Evolutionary conservation across 768 basidiomycete species (phyloP).

Genomic region (Termitomyces sp.): DNA sequence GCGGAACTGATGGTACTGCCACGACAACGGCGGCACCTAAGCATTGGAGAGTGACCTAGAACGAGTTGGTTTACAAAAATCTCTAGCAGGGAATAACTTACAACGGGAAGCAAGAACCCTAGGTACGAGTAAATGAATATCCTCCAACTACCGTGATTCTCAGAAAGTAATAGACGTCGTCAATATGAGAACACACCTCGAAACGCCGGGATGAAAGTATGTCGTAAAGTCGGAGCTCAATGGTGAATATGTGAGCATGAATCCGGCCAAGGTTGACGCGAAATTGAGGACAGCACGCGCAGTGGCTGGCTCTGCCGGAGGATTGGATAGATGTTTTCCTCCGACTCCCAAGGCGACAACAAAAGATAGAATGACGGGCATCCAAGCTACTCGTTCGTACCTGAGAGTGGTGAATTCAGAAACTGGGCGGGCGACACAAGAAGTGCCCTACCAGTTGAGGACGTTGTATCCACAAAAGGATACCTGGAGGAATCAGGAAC

Average conservation of each 20-base stretch:
- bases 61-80: neutral
- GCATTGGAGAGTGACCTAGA: conserved; percentile 36
- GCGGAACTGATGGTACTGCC: conserved; percentile 47
- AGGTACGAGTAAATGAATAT: conserved; percentile 66
- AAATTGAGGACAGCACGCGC: conserved; percentile 55
- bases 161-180: neutral
- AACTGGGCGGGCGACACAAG: neutral
- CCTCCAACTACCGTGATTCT: conserved; percentile 39
- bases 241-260: conserved; percentile 56
- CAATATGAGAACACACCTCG: conserved; percentile 34
- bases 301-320: conserved; percentile 47
- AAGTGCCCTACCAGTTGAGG: conserved; percentile 32
- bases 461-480: conserved; percentile 55
- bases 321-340: conserved; percentile 57
- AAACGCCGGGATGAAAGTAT: conserved; percentile 55
- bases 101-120: conserved; percentile 60
- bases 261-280: conserved; percentile 66
- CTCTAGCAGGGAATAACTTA: conserved; percentile 12
- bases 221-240: conserved; percentile 71
- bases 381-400: conserved; percentile 74
- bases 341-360: conserved; percentile 69
- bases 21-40: conserved; percentile 64
- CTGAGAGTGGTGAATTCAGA: conserved; percentile 15
- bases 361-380: conserved; percentile 72
- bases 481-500: conserved; percentile 20